phyloP scores from a whole-genome alignment of 2,329 filamentous ascomycete species.

The Beauveria varroae region DNA sequence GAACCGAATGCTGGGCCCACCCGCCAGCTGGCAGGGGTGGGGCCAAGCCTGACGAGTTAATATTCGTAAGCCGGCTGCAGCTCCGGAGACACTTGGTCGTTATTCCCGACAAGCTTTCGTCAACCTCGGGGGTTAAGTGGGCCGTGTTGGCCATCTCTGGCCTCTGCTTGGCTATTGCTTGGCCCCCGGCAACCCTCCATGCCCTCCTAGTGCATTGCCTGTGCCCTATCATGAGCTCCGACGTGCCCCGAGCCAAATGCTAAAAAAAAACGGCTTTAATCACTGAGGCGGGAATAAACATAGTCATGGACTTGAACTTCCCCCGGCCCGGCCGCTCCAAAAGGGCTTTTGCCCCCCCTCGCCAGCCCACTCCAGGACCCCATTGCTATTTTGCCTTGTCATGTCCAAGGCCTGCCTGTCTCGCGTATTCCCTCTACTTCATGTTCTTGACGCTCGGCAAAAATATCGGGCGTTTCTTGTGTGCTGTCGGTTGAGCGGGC shows the following conservation, averaged over 20 bases:
- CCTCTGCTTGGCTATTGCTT: background rate
- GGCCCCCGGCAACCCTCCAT: background rate
- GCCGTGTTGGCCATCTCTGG: background rate
- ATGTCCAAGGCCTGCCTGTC: background rate
- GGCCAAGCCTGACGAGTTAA: too few relatives aligned
- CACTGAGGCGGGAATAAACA: too few relatives aligned
- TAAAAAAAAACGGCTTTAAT: too few relatives aligned
- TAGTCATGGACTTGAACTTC: background rate
- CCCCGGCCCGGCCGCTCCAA: background rate
- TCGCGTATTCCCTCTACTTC: background rate
- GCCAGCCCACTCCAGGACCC: background rate
- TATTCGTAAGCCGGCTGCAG: background rate
- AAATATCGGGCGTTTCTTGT: background rate
- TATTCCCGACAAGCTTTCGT: slow-evolving; percentile 9
- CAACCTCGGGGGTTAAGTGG: background rate
- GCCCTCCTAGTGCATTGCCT: background rate
- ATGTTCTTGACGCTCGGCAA: background rate
- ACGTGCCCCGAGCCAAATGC: too few relatives aligned
- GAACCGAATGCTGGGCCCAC: background rate
- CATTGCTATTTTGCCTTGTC: background rate
- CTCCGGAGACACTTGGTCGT: background rate
- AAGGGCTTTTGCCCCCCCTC: background rate
- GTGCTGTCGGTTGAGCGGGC: background rate
- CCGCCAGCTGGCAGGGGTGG: background rate
- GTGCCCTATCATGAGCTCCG: too few relatives aligned